phyloP scores from a whole-genome alignment of 306 rosid species.

The Dalbergia cultrata region DNA sequence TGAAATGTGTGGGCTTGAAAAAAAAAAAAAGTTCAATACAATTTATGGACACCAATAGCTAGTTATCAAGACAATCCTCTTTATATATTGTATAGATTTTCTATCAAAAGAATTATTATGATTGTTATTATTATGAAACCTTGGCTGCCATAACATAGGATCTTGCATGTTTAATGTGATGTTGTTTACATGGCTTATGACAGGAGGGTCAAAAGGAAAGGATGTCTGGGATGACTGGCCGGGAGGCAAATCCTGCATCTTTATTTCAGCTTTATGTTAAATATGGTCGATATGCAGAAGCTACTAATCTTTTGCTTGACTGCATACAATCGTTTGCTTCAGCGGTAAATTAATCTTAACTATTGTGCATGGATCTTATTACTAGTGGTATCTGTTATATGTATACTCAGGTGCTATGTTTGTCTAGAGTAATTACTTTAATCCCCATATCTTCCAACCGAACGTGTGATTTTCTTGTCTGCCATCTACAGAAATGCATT shows the following conservation, averaged over 20 bases:
- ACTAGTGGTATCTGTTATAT: constrained; percentile 24
- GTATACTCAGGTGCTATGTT: constrained; percentile 20
- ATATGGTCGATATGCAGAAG: constrained; percentile 87
- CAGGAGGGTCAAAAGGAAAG: constrained; percentile 78
- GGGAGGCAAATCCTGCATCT: constrained; percentile 83
- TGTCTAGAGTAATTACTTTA: constrained; percentile 9
- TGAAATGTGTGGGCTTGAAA: too few relatives aligned
- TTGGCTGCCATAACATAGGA: constrained; percentile 9
- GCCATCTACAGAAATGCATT: background rate
- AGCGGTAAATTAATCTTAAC: constrained; percentile 62
- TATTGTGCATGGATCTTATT: constrained; percentile 21
- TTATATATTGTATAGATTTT: too few relatives aligned
- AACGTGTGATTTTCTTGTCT: background rate
- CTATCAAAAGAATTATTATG: too few relatives aligned
- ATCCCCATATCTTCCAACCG: background rate
- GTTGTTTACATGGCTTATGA: constrained; percentile 50
- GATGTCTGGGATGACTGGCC: constrained; percentile 82
- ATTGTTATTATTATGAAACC: background rate
- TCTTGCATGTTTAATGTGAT: constrained; percentile 26
- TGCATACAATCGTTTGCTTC: constrained; percentile 76
- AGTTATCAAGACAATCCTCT: too few relatives aligned
- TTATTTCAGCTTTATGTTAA: constrained; percentile 86
- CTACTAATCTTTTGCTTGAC: constrained; percentile 85
- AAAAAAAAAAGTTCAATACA: too few relatives aligned
- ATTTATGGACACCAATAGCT: too few relatives aligned